Conservation (phyloP, 805 yeast genomes). For the Candida golubevii region DNA sequence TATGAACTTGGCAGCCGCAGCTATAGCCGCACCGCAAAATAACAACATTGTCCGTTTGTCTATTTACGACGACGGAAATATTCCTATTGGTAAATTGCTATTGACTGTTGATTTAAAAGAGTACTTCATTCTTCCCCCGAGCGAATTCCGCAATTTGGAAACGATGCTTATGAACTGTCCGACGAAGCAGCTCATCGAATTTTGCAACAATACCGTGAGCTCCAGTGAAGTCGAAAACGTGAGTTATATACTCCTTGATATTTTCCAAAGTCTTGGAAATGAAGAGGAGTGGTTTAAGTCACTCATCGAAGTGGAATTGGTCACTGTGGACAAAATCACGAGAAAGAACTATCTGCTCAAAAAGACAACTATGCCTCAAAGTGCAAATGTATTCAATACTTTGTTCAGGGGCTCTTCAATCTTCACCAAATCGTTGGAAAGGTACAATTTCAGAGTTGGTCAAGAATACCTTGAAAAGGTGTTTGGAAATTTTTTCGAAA, state of each 20-base stretch:
- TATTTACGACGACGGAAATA: slow-evolving; percentile 36
- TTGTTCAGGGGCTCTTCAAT: slow-evolving; percentile 83
- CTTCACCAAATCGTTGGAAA: slow-evolving; percentile 76
- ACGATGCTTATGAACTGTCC: slow-evolving; percentile 53
- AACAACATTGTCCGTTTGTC: slow-evolving; percentile 44
- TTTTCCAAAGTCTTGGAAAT: slow-evolving; percentile 64
- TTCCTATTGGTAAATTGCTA: slow-evolving; percentile 55
- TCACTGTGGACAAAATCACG: slow-evolving; percentile 42
- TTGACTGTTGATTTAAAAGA: slow-evolving; percentile 48
- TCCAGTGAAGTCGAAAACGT: slow-evolving; percentile 48
- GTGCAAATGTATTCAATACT: slow-evolving; percentile 50
- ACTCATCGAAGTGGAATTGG: slow-evolving; percentile 64
- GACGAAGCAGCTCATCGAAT: slow-evolving; percentile 48
- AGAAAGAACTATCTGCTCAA: slow-evolving; percentile 39
- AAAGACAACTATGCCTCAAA: slow-evolving; percentile 22
- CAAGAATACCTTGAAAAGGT: slow-evolving; percentile 70
- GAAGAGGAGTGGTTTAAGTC: slow-evolving; percentile 73
- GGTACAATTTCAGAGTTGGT: slow-evolving; percentile 72
- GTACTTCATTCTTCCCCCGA: slow-evolving; percentile 56
- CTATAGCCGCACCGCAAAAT: slow-evolving; percentile 8
- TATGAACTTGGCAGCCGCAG: slow-evolving; percentile 8
- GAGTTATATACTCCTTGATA: slow-evolving; percentile 60
- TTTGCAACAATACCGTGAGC: slow-evolving; percentile 37
- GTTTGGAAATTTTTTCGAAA: slow-evolving; percentile 63
- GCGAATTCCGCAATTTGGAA: slow-evolving; percentile 59